Base-by-base conservation (phyloP, 257 asterid species). In the Ajuga chamaepitys region DNA sequence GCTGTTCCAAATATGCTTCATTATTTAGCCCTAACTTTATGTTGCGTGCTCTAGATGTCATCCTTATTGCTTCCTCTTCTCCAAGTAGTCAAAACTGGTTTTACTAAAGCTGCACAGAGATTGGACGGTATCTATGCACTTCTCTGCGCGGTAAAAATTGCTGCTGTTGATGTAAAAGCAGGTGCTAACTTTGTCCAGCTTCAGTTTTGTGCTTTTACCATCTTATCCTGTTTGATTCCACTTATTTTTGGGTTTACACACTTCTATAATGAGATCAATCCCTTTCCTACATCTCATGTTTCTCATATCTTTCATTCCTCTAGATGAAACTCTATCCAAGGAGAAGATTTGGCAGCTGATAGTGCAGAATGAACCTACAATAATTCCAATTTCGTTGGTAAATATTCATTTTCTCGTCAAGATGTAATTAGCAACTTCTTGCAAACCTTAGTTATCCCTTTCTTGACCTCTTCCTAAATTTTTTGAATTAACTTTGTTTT, bases 271-370 rank as follows among this genome's bases (percentile, higher is more conserved):
- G 65, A 54, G 37, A 34, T 21, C 3, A 24, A 26, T 41, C 58
- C 41, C 44, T 40, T 61, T 66, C 57, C 38, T 18, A 20, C 37
- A 59, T 77, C 41, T 48, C 46, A 22, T 68, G 37, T 65, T 73
- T 70, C 75, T 82, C 63, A 74, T 71, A 65, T 37, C 58, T 63
- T 34, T 70, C 76, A 73, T 68, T 80, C 51, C 69, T 78, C 25
- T 60, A 94, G 99, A 94, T 72, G 99, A 94, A 74, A 77, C 79
- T 42, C 70, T 86, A 51, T 59, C 82, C 34, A 94, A 90, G 89
- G 99, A 94, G 84, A 93, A 89, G 82, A 83, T 93, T 53, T 93
- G 97, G 99, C 83, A 85, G 66, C 72, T 93, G 86, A 82, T 93
- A 74, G 74, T 86, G 65, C 95, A 84, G 83, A 93, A 90, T 78